Percentiles rank a stretch among this genome's conserved stretches.
Conservation (phyloP, 495 filamentous ascomycete species). For the Delitschia confertaspora region DNA sequence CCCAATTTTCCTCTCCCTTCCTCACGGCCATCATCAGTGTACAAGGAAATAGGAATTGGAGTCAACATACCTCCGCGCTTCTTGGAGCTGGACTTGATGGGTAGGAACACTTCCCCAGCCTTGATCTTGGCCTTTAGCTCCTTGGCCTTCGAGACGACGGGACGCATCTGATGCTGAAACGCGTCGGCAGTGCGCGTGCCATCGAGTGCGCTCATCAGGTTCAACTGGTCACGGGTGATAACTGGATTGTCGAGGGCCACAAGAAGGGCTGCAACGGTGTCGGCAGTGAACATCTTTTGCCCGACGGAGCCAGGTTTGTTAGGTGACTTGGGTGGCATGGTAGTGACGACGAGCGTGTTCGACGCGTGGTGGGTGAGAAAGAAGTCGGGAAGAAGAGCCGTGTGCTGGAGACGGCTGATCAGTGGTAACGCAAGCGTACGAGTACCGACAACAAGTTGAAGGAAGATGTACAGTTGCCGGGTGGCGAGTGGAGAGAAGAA, state of each 20-base stretch:
- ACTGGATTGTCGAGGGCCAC: constrained; percentile 1
- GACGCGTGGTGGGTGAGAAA: too few species aligned
- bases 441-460: too few species aligned
- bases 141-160: constrained; percentile 12
- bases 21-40: background rate
- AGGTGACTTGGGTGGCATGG: too few species aligned
- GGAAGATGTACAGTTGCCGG: too few species aligned
- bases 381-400: too few species aligned
- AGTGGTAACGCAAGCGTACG: too few species aligned
- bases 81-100: constrained; percentile 7
- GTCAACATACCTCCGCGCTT: constrained; percentile 16
- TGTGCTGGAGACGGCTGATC: too few species aligned
- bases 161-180: constrained; percentile 20
- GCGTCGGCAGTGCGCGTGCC: constrained; percentile 9
- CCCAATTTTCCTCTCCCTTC: too few species aligned
- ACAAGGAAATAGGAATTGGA: background rate
- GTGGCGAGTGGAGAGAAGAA: too few species aligned
- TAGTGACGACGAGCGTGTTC: too few species aligned
- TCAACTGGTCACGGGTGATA: constrained; percentile 9
- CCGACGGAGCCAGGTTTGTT: too few species aligned
- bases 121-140: constrained; percentile 16
- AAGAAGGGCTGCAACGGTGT: constrained; percentile 16
- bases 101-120: constrained; percentile 13
- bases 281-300: constrained; percentile 11
- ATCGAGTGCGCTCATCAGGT: constrained; percentile 24